Base-by-base conservation (phyloP, 2,329 filamentous ascomycete genomes). In the Huntiella bhutanensis region DNA sequence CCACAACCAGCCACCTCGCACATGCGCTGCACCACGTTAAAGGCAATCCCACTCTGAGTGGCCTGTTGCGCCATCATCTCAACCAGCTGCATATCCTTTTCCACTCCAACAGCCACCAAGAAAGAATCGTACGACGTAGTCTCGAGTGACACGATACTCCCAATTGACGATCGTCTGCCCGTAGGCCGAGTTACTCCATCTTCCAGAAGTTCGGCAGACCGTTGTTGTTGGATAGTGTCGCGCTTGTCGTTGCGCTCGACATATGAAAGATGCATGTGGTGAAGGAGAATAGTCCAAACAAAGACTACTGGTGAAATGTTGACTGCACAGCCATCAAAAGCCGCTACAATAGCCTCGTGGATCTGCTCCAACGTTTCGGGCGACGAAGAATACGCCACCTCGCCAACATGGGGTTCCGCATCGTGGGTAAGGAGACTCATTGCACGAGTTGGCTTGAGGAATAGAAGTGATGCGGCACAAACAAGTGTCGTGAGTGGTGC, bases 251-350 rank as follows among this genome's bases (percentile, higher is more conserved):
- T 74, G 40, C 78, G 67, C 43, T 67, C 67, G 48, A 73, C 68
- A 52, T 77, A 80, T 10, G 73, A 72, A 37, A 74, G 63, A 53
- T 75, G 74, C 63, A 91, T 75, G 19, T 72, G 69, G 55, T 81
- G 73, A 7, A 87, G 66, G 19, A 94, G 72, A 41, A 88, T 66
- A 3, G 79, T 76, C 87, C 87, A 96, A 3, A 82, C 75, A 53
- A 92, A 82, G 15, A 84, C 71, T 13, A 82, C 75, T 1, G 84
- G 83, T 47, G 74, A 76, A 15, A 82, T 81, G 33, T 74, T 73
- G 34, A 68, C 64, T n/a, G 73, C 66, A 12, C 70, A 70, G 15
- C 62, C 57, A 22, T 67, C 67, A 10, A 75, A 70, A 5, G 77
- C 73, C 47, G 67, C 64, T 17, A 79, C 62, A 33, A 94, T 68